Base-by-base conservation (phyloP, 2,329 filamentous ascomycete species). In the Aspergillus quadricinctus region DNA sequence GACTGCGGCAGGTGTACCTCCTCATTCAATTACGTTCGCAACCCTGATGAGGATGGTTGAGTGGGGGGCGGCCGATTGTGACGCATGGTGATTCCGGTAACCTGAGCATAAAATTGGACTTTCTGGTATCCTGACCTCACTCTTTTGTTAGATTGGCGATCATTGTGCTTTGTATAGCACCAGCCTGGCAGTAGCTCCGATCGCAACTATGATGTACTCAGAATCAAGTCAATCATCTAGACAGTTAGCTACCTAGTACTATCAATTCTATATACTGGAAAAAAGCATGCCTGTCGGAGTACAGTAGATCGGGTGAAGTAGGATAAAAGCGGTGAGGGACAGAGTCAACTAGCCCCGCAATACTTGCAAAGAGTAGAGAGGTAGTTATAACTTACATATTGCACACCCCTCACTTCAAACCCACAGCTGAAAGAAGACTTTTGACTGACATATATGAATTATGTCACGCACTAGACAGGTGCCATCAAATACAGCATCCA, bases 401-500 rank as follows among this genome's bases (percentile, higher is more conserved):
- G 31, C 31, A 37, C 4, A 37, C 14, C 5, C 31, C 23, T 14
- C 23, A n/a, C 10, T 14, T 46, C 21, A 11, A 46, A 17, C 23
- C 21, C 11, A 23, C 9, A 5, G 11, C 21, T 14, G 11, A 27
- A 14, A 23, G 21, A 46, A 14, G 14, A 10, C 5, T 2, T 23
- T 17, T 17, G 43, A 37, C 14, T 7, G 14, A 25, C 25, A 7
- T 23, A 25, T 23, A 23, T 37, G 29, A 40, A 51, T 21, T 28
- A 72, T 79, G 67, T 77, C 66, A 65, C 64, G 69, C 76, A 67
- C 75, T 76, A 60, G 69, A 76, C 58, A 66, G 66, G 35, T 65
- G 67, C 50, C 60, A 60, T 56, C 66, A 61, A 63, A 70, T 25
- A 27, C 57, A 43, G 45, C 57, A 31, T 65, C 62, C n/a, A 58